Evolutionary conservation across 2,329 filamentous ascomycete genomes (phyloP).

Genomic region (Camptophora hylomeconis): DNA sequence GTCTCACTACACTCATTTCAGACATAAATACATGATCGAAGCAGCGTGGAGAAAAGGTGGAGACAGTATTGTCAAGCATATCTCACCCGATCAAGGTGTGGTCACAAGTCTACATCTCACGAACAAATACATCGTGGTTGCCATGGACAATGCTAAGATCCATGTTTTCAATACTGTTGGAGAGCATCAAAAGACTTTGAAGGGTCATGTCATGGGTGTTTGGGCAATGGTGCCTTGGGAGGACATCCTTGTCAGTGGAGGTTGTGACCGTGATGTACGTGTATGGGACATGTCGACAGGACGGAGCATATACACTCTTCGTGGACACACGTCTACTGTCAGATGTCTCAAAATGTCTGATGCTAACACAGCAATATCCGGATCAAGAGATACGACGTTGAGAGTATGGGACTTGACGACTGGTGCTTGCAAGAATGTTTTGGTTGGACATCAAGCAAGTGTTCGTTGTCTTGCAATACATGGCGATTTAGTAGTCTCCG

Average conservation of each 20-base stretch:
- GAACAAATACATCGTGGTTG: constrained; percentile 91
- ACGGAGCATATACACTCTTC: constrained; percentile 65
- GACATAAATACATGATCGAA: constrained; percentile 92
- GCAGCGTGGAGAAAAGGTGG: constrained; percentile 92
- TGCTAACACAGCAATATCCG: constrained; percentile 84
- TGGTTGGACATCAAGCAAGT: constrained; percentile 90
- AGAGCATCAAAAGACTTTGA: constrained; percentile 72
- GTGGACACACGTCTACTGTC: constrained; percentile 92
- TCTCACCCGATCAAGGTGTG: constrained; percentile 91
- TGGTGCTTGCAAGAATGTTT: constrained; percentile 77
- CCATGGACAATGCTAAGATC: constrained; percentile 94
- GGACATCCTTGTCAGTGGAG: constrained; percentile 86
- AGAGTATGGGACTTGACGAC: constrained; percentile 88
- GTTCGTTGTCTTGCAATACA: constrained; percentile 92
- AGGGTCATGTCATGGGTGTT: constrained; percentile 96
- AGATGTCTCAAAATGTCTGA: constrained; percentile 97
- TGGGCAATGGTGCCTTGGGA: constrained; percentile 99
- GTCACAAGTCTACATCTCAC: constrained; percentile 93
- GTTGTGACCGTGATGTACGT: constrained; percentile 89
- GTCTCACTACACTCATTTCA: constrained; percentile 94
- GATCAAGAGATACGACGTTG: constrained; percentile 85
- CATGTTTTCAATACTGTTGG: constrained; percentile 94
- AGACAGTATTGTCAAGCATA: constrained; percentile 68
- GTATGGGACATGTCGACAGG: constrained; percentile 94
- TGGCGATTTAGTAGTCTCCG: constrained; percentile 92